Base-by-base conservation (phyloP, 1,139 yeast genomes). In the Geotrichum europaeum region DNA sequence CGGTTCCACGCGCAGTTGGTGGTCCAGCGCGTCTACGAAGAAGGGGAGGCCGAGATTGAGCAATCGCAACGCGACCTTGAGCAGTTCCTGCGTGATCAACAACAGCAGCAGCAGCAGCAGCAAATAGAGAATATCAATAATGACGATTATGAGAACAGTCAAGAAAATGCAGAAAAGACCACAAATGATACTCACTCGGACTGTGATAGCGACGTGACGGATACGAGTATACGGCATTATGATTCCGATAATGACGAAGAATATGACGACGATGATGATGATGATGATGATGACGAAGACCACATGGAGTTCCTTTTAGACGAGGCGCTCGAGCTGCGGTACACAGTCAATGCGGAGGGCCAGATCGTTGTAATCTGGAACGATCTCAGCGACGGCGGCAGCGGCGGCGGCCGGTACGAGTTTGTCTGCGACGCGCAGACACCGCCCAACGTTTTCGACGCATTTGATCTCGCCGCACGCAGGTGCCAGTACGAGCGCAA, bases 401-500 rank as follows among this genome's bases (percentile, higher is more conserved):
- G 18, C 47, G 18, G 18, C 15, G 97, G 92, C 71, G 98, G 92
- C 71, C 76, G 80, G 63, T 90, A 87, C 73, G 96, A 90, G 73
- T 92, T 89, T 74, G 80, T 87, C 22, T 82, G 91, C 60, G 90
- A 85, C 63, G 82, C 81, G 56, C 79, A 80, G 15, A 83, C 86
- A 7, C 79, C 85, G 43, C 68, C 76, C 3, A 76, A 75, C 50
- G 85, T 85, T 25, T 79, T 89, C 56, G 86, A 85, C 36, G 77
- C 79, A 52, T 94, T 94, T 71, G 82, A 87, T 75, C 71, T 77
- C 49, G 78, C 84, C 0, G 79, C 90, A n/a, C 81, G 83, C 69
- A 81, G 82, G 63, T 89, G 96, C 69, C 82, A 87, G 66, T 92
- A 82, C 70, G 96, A 90, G 72, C 81, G 84, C 67, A 89, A 87